Base-by-base conservation (phyloP, 225 moss, liverwort and hornwort genomes). In the Lunularia cruciata region DNA sequence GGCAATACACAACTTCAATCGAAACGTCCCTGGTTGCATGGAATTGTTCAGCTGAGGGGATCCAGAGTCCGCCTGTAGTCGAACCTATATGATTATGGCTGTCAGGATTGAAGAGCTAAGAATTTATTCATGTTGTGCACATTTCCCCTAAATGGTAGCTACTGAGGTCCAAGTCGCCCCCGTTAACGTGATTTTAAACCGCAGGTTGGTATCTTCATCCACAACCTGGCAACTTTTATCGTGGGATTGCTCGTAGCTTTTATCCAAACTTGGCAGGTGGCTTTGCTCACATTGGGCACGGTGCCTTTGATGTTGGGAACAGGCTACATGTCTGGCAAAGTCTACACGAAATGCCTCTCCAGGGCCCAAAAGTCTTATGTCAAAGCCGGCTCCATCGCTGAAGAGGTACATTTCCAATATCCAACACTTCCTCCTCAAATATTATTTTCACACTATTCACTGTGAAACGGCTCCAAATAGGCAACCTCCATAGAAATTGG, bases 201-300 rank as follows among this genome's bases (percentile, higher is more conserved):
- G 60, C 88, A 94, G 93, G 88, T 90, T 53, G 90, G 86, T 69
- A 86, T 83, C 66, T 94, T 90, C 70, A 79, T 94, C 16, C 88
- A 87, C 71, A 90, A 88, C 56, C 78, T 87, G 81, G 83, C 93
- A 67, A 84, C 79, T 77, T 90, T 90, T 51, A 61, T 84, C 66
- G 85, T 86, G 32, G 93, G 88, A 53, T 78, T 87, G 63, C 79
- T 85, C 31, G 79, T 89, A 56, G 90, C 88, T 28, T 90, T 88
- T 63, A 73, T 87, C 33, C 81, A 88, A 23, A 85, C 84, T 58
- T 90, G 90, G 90, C 87, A 88, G 76, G 86, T 94, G 43, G 90
- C 90, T 22, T 81, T 94, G 34, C 85, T 94, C 34, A 88, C 87
- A n/a, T 76, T 87, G 55, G 86, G 86, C 46, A 85, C 85, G 65